These are phyloP conservation scores for Sicyos baderoa DNA, from an alignment of 306 rosid species.

Conservation along the genomic window DNA sequence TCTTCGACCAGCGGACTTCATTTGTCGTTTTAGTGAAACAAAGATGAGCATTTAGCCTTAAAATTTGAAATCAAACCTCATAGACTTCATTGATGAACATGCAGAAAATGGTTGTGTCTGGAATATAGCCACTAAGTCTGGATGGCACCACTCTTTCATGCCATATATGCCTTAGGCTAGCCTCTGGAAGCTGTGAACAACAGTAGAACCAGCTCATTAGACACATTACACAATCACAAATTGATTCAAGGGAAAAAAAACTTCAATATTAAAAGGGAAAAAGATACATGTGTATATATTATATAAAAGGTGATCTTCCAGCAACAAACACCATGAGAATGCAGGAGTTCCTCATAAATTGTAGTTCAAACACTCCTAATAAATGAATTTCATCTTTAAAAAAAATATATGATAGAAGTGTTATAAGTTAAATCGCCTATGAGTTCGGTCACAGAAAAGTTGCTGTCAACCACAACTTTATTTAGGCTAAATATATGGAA, in stretches of 20 bases:
- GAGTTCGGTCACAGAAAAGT: no score
- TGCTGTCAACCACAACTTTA: no score
- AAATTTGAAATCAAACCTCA: constrained; percentile 42
- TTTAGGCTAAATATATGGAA: background rate
- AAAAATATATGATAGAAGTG: no score
- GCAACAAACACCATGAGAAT: background rate
- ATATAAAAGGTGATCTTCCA: no score
- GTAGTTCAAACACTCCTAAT: no score
- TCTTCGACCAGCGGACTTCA: no score
- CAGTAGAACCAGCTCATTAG: constrained; percentile 1
- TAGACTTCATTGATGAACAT: constrained; percentile 60
- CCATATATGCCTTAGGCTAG: constrained; percentile 56
- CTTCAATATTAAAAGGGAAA: background rate
- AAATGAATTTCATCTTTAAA: no score
- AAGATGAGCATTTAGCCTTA: background rate
- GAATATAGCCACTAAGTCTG: constrained; percentile 76
- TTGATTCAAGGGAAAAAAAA: background rate
- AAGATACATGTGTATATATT: no score
- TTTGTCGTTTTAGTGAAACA: no score
- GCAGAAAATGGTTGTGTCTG: constrained; percentile 57
- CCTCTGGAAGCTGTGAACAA: no score
- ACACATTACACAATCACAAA: background rate
- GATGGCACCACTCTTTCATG: constrained; percentile 81
- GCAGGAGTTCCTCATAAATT: background rate
- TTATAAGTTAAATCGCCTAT: no score